Conservation (phyloP, 73 alveolate species). For the Urostyla sp. region DNA sequence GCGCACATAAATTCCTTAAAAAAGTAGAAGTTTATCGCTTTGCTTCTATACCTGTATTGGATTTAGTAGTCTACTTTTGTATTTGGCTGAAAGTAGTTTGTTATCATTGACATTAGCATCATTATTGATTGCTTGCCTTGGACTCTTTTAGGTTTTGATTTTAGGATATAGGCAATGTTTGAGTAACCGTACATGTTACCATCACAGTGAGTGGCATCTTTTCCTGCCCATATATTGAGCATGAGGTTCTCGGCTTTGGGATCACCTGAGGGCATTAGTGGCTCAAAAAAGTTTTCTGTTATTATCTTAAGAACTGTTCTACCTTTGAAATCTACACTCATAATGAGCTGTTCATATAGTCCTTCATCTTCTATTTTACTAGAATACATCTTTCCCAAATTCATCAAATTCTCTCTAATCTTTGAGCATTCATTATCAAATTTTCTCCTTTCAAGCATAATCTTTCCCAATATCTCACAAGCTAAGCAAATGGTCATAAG, state of each 20-base stretch:
- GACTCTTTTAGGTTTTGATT: conserved; percentile 55
- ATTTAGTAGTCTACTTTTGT: conserved; percentile 60
- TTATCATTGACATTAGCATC: not conserved
- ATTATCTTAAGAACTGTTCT: conserved; percentile 66
- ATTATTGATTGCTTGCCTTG: not conserved
- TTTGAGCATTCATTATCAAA: conserved; percentile 53
- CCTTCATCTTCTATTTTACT: conserved; percentile 66
- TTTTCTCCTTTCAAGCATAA: conserved; percentile 49
- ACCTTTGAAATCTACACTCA: conserved; percentile 58
- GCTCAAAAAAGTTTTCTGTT: conserved; percentile 58
- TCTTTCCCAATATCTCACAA: conserved; percentile 49
- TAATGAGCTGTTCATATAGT: conserved; percentile 56
- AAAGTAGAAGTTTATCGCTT: conserved; percentile 60
- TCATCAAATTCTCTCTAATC: conserved; percentile 26
- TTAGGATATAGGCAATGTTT: conserved; percentile 24
- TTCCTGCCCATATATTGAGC: conserved; percentile 66
- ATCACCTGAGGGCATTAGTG: conserved; percentile 71
- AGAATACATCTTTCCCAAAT: conserved; percentile 69
- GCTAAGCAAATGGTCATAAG: conserved; percentile 68
- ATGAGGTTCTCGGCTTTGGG: conserved; percentile 73
- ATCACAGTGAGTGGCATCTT: conserved; percentile 70
- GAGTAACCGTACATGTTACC: conserved; percentile 73
- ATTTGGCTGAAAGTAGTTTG: conserved; percentile 46
- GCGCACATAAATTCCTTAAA: conserved; percentile 67
- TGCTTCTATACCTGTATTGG: conserved; percentile 66